Evolutionary conservation across 225 moss, liverwort and hornwort genomes (phyloP).

Genomic region (Pleurozium schreberi): DNA sequence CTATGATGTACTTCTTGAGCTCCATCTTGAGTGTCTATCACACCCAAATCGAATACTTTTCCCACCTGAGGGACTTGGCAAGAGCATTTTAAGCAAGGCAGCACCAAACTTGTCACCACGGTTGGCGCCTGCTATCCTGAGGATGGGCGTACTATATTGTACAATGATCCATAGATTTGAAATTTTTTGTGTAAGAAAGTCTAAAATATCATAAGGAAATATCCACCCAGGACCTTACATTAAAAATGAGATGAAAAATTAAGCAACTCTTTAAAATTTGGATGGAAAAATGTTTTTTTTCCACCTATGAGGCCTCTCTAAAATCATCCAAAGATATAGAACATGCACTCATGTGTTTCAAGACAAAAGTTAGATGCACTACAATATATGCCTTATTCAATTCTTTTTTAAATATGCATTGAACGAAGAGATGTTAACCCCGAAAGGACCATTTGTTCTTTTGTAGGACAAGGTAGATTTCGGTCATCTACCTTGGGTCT

Average conservation of each 20-base stretch:
- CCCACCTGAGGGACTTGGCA: conserved; percentile 27
- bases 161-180: neutral
- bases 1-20: conserved; percentile 59
- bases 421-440: neutral
- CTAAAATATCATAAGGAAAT: neutral
- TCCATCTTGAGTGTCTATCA: conserved; percentile 67
- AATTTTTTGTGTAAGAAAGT: neutral
- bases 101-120: conserved; percentile 33
- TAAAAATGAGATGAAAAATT: neutral
- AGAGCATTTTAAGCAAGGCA: conserved; percentile 22
- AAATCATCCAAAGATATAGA: neutral
- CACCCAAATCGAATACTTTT: conserved; percentile 76
- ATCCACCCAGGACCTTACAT: neutral
- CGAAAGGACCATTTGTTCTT: too few relatives aligned
- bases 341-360: neutral
- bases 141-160: conserved; percentile 7
- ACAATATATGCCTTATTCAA: neutral
- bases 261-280: neutral
- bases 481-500: too few relatives aligned
- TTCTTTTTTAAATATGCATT: neutral
- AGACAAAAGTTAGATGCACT: neutral
- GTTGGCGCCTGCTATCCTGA: conserved; percentile 25
- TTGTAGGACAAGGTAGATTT: too few relatives aligned
- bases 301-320: neutral
- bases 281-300: too few relatives aligned